Conservation (phyloP, 257 asterid genomes). For the Cruciata laevipes region DNA sequence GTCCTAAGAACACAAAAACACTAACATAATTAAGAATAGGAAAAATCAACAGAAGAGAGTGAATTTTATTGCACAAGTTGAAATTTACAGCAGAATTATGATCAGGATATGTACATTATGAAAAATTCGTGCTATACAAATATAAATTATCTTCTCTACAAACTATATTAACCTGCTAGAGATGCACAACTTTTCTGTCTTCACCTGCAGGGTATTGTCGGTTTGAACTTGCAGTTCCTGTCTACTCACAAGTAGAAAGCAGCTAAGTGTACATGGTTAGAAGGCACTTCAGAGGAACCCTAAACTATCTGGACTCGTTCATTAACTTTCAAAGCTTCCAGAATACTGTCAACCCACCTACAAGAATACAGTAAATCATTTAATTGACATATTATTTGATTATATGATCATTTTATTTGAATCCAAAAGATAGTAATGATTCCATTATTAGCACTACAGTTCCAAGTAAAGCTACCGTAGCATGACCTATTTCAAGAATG, state of each 20-base stretch:
- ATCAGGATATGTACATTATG: constrained; percentile 3
- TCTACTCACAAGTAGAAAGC: not conserved
- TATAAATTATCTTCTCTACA: not conserved
- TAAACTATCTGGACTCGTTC: constrained; percentile 44
- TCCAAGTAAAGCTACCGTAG: not conserved
- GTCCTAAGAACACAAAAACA: not conserved
- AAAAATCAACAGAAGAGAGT: not conserved
- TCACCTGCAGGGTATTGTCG: constrained; percentile 1
- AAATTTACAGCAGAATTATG: not conserved
- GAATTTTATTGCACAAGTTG: not conserved
- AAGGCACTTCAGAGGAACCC: constrained; percentile 10
- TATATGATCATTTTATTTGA: not conserved
- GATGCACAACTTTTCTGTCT: not conserved
- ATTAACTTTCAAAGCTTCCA: constrained; percentile 50
- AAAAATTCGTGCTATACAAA: not conserved
- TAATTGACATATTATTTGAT: not conserved
- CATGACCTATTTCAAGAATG: not conserved
- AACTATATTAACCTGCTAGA: not conserved
- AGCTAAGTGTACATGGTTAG: not conserved
- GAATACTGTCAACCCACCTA: constrained; percentile 72
- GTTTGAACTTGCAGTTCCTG: not conserved
- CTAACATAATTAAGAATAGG: not conserved
- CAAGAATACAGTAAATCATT: not conserved
- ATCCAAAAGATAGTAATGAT: not conserved
- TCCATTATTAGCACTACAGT: not conserved